Evolutionary conservation across 164 flowering plant genomes (phyloP).

Genomic region (Umbellularia californica): DNA sequence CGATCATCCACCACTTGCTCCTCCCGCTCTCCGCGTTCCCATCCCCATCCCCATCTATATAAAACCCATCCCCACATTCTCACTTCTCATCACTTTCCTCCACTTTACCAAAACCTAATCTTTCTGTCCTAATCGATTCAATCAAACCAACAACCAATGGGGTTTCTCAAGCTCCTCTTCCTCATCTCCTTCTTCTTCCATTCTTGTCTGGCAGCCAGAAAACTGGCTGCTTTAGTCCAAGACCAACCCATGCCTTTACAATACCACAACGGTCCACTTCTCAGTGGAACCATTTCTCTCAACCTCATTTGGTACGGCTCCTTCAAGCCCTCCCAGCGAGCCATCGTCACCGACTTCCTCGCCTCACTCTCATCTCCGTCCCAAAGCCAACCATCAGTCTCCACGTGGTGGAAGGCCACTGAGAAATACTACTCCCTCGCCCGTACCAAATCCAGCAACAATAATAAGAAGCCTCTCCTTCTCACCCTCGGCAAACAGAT

Average conservation of each 20-base stretch:
- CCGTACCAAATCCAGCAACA: constrained; percentile 12
- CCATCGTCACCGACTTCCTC: constrained; percentile 61
- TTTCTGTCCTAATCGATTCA: not conserved
- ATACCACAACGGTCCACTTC: constrained; percentile 73
- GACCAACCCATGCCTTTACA: constrained; percentile 32
- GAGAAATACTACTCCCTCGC: constrained; percentile 40
- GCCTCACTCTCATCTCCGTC: constrained; percentile 29
- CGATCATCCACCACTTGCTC: not conserved
- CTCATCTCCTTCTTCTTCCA: not conserved
- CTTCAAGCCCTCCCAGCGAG: constrained; percentile 54
- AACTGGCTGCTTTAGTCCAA: constrained; percentile 3
- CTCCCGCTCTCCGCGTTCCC: not conserved
- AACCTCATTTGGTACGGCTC: constrained; percentile 72
- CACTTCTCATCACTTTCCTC: not conserved
- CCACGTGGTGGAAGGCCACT: constrained; percentile 60
- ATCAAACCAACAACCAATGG: not conserved
- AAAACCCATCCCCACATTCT: not conserved
- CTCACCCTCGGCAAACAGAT: constrained; percentile 38
- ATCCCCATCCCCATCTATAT: not conserved
- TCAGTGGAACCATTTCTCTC: constrained; percentile 47
- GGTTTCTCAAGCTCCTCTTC: not conserved
- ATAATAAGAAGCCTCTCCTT: constrained; percentile 9
- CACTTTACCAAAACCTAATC: not conserved
- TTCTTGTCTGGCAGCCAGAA: not conserved
- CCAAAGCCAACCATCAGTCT: constrained; percentile 36